Conservation (phyloP, 2,329 filamentous ascomycete species). For the Biscogniauxia marginata region DNA sequence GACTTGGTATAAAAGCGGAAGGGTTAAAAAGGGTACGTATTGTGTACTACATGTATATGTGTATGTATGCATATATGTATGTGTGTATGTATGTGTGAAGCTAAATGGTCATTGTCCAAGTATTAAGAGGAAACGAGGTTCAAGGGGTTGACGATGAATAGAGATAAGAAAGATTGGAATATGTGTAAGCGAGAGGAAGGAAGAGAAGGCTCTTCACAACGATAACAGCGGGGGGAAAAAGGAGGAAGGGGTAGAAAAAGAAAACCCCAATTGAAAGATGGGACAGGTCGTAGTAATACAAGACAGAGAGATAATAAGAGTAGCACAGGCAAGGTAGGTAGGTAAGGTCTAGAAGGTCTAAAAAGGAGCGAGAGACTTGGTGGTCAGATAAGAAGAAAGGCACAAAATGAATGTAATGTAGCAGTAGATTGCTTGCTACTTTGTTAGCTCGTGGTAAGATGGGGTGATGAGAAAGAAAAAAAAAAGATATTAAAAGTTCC, state of each 20-base stretch:
- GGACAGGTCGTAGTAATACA: not conserved
- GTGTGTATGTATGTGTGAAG: too few species aligned
- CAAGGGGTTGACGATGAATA: too few species aligned
- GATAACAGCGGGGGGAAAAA: too few species aligned
- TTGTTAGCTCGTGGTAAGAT: not conserved
- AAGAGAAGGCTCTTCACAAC: too few species aligned
- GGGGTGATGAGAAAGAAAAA: not conserved
- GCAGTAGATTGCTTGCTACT: not conserved
- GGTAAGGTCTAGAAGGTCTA: not conserved
- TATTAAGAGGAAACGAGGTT: too few species aligned
- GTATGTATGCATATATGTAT: too few species aligned
- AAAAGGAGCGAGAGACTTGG: not conserved
- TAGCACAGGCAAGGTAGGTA: not conserved
- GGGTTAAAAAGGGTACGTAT: too few species aligned
- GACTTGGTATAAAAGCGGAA: too few species aligned
- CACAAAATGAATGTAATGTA: not conserved
- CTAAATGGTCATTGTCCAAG: too few species aligned
- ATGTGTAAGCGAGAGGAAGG: too few species aligned
- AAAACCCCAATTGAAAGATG: not conserved
- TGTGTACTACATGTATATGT: too few species aligned
- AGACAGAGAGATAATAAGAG: not conserved
- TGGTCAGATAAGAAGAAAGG: not conserved
- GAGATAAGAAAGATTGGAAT: too few species aligned
- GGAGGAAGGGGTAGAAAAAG: not conserved
- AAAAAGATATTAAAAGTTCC: not conserved